These are phyloP conservation scores for Talaromyces atroroseus DNA, from an alignment of 2,329 filamentous ascomycete genomes.

Conservation along the genomic window DNA sequence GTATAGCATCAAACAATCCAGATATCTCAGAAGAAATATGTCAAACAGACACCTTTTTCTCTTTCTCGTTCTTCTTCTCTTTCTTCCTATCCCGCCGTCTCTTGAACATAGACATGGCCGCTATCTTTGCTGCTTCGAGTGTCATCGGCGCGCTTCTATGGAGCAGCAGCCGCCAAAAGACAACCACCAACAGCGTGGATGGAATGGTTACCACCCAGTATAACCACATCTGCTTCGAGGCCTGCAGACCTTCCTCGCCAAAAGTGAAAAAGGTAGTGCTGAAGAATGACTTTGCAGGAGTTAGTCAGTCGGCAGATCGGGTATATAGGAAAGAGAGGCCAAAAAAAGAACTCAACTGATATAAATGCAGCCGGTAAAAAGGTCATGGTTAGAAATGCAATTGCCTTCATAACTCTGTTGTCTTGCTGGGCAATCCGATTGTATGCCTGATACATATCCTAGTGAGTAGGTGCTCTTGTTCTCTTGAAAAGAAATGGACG, in stretches of 20 bases:
- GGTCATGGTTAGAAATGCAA: conserved; percentile 12
- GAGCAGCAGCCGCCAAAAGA: conserved; percentile 8
- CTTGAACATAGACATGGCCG: background rate
- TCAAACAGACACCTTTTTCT: background rate
- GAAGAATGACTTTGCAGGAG: conserved; percentile 8
- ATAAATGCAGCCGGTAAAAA: conserved; percentile 13
- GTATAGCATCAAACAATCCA: too few relatives aligned
- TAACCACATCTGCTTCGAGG: conserved; percentile 11
- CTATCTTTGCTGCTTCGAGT: background rate
- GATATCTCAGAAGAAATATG: too few relatives aligned
- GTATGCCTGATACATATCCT: conserved; percentile 4
- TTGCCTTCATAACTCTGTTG: conserved; percentile 12
- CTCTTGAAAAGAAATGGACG: background rate
- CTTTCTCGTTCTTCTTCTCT: background rate
- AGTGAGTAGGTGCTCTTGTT: background rate
- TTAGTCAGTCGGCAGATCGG: background rate
- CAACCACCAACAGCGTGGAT: conserved; percentile 7
- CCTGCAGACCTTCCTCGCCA: conserved; percentile 9
- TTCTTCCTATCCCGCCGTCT: background rate
- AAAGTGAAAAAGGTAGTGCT: conserved; percentile 14
- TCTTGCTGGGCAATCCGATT: conserved; percentile 13
- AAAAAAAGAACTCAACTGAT: conserved; percentile 7
- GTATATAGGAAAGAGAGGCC: too few relatives aligned
- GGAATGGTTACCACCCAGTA: conserved; percentile 12
- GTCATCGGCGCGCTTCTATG: conserved; percentile 6